phyloP scores from a whole-genome alignment of 129 eudicot species.

The Erigeron canadensis region DNA sequence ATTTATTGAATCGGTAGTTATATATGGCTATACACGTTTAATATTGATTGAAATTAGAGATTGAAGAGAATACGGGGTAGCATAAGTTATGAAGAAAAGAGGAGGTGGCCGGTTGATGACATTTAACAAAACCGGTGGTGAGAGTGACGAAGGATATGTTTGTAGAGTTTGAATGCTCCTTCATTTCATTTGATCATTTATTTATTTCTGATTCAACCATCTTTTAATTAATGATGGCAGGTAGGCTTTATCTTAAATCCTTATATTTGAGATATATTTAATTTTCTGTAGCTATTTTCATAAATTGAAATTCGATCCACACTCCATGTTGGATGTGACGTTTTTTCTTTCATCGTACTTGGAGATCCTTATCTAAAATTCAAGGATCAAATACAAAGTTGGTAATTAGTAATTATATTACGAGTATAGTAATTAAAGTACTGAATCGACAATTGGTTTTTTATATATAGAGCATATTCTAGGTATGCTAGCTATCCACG shows the following conservation, averaged over 20 bases:
- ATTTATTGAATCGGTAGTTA: no score
- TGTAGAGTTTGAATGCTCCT: conserved; percentile 50
- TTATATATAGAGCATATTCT: no score
- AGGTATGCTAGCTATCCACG: no score
- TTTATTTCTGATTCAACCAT: conserved; percentile 45
- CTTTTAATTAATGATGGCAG: conserved; percentile 52
- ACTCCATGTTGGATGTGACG: conserved; percentile 4
- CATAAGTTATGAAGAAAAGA: conserved; percentile 36
- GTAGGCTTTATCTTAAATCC: conserved; percentile 31
- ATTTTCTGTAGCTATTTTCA: not conserved
- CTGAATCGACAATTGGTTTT: no score
- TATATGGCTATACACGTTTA: no score
- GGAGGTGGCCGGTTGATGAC: conserved; percentile 47
- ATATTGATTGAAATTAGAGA: no score
- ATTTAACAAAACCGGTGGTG: conserved; percentile 53
- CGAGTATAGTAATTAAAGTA: no score
- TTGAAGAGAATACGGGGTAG: conserved; percentile 2
- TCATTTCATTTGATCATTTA: conserved; percentile 52
- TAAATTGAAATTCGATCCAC: conserved; percentile 11
- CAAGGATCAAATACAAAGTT: no score
- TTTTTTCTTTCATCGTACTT: conserved; percentile 21
- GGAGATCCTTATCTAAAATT: not conserved
- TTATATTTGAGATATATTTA: not conserved
- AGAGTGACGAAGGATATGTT: conserved; percentile 46
- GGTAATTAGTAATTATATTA: no score